Percentiles rank a stretch among this genome's conserved stretches.
Evolutionary conservation across 192 early-diverging fungal species (phyloP).

Genomic region (Entophlyctis luteolus): DNA sequence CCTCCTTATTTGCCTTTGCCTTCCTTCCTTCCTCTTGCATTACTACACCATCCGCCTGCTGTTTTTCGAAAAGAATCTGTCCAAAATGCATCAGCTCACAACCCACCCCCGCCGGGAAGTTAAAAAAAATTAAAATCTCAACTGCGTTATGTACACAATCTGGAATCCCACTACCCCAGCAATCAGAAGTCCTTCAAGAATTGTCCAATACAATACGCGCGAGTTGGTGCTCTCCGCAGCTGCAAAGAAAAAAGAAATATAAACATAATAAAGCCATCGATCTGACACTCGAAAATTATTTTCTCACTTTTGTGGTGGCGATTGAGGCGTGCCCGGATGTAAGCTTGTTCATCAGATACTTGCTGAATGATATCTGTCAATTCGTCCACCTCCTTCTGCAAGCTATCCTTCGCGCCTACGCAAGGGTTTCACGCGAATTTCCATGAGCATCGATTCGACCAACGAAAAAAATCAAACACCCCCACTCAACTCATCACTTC

Average conservation of each 20-base stretch:
- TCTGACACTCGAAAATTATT: neutral
- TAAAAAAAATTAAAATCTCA: neutral
- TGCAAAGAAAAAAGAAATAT: neutral
- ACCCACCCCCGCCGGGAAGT: neutral
- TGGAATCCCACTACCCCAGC: constrained; percentile 13
- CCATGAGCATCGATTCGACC: neutral
- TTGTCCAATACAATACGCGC: constrained; percentile 14
- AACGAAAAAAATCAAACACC: neutral
- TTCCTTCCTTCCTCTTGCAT: neutral
- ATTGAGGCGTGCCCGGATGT: constrained; percentile 1
- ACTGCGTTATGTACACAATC: constrained; percentile 19
- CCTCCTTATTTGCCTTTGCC: too few relatives aligned
- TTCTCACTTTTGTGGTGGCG: constrained; percentile 13
- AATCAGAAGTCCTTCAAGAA: constrained; percentile 17
- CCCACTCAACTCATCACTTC: neutral
- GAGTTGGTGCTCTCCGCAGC: constrained; percentile 20
- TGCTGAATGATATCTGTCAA: constrained; percentile 11
- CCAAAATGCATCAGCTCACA: neutral
- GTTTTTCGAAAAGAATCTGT: constrained; percentile 8
- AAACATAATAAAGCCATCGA: neutral
- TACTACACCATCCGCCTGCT: constrained; percentile 1
- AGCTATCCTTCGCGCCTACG: neutral
- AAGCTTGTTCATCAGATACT: constrained; percentile 15
- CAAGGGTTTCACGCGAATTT: neutral
- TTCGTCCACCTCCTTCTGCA: neutral